phyloP scores from a whole-genome alignment of 768 basidiomycete species.

The Leccinum rimulosum region DNA sequence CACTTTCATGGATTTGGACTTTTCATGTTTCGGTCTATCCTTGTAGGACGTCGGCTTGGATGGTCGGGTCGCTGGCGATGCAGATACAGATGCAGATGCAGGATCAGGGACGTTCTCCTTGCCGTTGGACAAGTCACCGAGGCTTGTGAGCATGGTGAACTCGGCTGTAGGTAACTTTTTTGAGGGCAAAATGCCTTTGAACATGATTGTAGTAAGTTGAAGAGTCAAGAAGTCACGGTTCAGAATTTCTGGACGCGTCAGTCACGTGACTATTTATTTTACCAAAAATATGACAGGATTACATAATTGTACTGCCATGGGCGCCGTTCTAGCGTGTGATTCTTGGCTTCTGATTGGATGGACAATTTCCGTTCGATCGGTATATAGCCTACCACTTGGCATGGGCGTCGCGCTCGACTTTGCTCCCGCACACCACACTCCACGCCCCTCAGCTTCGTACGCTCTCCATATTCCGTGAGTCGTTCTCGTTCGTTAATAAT shows the following conservation, averaged over 20 bases:
- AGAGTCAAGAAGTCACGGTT: slow-evolving; percentile 25
- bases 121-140: slow-evolving; percentile 48
- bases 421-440: background rate
- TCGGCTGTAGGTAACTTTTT: slow-evolving; percentile 65
- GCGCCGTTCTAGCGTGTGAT: slow-evolving; percentile 11
- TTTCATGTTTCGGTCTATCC: slow-evolving; percentile 38
- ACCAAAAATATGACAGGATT: slow-evolving; percentile 7
- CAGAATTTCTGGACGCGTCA: slow-evolving; percentile 27
- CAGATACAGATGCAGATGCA: slow-evolving; percentile 31
- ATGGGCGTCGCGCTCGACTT: slow-evolving; percentile 1
- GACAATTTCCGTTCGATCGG: slow-evolving; percentile 31
- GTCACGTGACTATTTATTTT: slow-evolving; percentile 35
- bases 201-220: slow-evolving; percentile 46
- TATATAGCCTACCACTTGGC: slow-evolving; percentile 21
- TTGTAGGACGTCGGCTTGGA: slow-evolving; percentile 19
- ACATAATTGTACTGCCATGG: slow-evolving; percentile 17
- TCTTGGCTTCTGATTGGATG: slow-evolving; percentile 17
- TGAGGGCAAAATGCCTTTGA: slow-evolving; percentile 75
- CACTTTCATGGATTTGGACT: slow-evolving; percentile 45
- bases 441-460: background rate
- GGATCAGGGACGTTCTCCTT: slow-evolving; percentile 68
- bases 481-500: background rate
- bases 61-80: slow-evolving; percentile 29
- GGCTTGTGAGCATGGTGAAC: slow-evolving; percentile 66
- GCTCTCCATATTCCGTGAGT: slow-evolving; percentile 1